Percentiles rank a stretch among this genome's conserved stretches.
phyloP scores from a whole-genome alignment of 2,329 filamentous ascomycete species.

The Apiospora hydei region DNA sequence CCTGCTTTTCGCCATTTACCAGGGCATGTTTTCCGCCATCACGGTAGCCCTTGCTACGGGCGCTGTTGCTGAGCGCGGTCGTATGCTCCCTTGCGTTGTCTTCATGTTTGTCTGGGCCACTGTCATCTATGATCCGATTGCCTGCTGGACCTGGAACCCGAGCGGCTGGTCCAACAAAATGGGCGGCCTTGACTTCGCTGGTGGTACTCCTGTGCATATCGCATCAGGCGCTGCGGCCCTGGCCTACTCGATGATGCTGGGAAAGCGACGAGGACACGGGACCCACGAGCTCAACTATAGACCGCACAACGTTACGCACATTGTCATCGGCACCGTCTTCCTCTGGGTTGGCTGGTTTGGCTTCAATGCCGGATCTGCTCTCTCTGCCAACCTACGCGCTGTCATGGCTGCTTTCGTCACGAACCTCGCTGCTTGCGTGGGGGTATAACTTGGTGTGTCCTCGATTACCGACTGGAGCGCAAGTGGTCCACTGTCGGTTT shows the following conservation, averaged over 20 bases:
- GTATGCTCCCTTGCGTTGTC: constrained; percentile 86
- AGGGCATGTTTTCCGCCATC: constrained; percentile 88
- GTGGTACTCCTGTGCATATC: constrained; percentile 90
- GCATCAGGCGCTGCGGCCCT: constrained; percentile 82
- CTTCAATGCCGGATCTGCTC: constrained; percentile 87
- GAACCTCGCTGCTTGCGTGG: constrained; percentile 83
- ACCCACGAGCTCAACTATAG: constrained; percentile 91
- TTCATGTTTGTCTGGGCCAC: constrained; percentile 96
- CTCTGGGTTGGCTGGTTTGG: constrained; percentile 97
- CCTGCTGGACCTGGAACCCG: constrained; percentile 94
- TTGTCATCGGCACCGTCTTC: constrained; percentile 91
- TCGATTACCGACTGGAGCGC: constrained; percentile 87
- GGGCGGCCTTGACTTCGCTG: constrained; percentile 87
- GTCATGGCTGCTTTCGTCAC: constrained; percentile 89
- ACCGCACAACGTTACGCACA: constrained; percentile 91
- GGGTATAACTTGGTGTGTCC: constrained; percentile 86
- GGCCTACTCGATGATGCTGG: constrained; percentile 87
- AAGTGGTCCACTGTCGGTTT: constrained; percentile 96
- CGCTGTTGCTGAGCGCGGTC: constrained; percentile 84
- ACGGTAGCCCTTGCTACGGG: constrained; percentile 86
- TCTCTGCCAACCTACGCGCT: constrained; percentile 82
- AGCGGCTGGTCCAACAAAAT: constrained; percentile 80
- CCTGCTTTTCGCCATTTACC: constrained; percentile 84
- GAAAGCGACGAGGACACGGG: constrained; percentile 83
- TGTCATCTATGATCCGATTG: constrained; percentile 89